phyloP scores from a whole-genome alignment of 768 basidiomycete species.

The Boletus bicolor region DNA sequence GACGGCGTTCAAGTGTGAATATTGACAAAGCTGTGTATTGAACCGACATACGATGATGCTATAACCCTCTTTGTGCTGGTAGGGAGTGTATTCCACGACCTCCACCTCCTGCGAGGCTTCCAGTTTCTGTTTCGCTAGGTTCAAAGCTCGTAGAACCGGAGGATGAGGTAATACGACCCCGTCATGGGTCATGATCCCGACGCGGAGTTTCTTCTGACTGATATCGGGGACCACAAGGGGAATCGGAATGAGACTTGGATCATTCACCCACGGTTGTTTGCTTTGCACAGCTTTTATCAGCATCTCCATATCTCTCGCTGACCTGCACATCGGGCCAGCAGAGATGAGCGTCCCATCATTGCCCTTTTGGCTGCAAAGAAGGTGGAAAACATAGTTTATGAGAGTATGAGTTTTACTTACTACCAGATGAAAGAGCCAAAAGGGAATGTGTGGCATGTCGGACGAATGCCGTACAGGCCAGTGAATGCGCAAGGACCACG shows the following conservation, averaged over 20 bases:
- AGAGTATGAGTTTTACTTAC: constrained; percentile 13
- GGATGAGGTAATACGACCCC: constrained; percentile 38
- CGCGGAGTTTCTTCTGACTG: constrained; percentile 27
- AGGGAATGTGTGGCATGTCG: constrained; percentile 34
- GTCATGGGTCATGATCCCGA: constrained; percentile 35
- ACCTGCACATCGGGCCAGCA: constrained; percentile 27
- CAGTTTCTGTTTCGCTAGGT: constrained; percentile 35
- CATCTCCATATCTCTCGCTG: constrained; percentile 27
- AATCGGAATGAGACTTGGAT: constrained; percentile 35
- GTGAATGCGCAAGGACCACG: constrained; percentile 37
- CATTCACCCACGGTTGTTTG: constrained; percentile 40
- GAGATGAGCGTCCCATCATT: constrained; percentile 14
- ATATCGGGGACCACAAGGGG: constrained; percentile 24
- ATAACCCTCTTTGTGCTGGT: constrained; percentile 34
- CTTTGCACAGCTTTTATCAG: constrained; percentile 24
- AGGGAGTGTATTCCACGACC: constrained; percentile 36
- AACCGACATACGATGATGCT: constrained; percentile 28
- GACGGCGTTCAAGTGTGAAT: not conserved
- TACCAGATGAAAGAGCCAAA: constrained; percentile 6
- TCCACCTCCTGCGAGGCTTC: constrained; percentile 32
- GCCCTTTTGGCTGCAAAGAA: constrained; percentile 23
- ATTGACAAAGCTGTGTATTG: not conserved
- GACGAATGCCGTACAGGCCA: constrained; percentile 42
- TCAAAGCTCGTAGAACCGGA: constrained; percentile 41
- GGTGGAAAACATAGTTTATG: constrained; percentile 6